phyloP scores from a whole-genome alignment of 768 basidiomycete species.

The Lactarius quietus region DNA sequence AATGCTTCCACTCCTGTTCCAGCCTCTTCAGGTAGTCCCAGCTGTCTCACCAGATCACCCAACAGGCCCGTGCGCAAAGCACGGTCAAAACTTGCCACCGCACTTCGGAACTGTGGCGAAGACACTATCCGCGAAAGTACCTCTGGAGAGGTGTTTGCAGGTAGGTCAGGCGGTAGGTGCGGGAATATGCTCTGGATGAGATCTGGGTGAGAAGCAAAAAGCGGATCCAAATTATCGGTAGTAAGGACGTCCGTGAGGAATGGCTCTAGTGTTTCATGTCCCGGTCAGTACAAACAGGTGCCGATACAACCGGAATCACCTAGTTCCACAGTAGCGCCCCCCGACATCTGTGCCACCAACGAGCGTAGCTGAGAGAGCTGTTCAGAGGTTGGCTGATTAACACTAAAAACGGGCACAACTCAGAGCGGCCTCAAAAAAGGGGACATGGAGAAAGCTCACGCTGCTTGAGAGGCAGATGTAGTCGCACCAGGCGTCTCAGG shows the following conservation, averaged over 20 bases:
- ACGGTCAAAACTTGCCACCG: slow-evolving; percentile 77
- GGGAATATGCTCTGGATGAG: slow-evolving; percentile 71
- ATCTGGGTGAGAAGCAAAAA: slow-evolving; percentile 67
- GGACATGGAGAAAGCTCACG: slow-evolving; percentile 10
- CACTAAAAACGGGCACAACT: slow-evolving; percentile 14
- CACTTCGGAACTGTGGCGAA: slow-evolving; percentile 79
- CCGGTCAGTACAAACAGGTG: slow-evolving; percentile 10
- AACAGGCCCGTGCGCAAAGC: slow-evolving; percentile 80
- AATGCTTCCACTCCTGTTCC: slow-evolving; percentile 76
- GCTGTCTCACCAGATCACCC: slow-evolving; percentile 65
- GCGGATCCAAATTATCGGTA: slow-evolving; percentile 62
- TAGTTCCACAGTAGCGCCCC: slow-evolving; percentile 34
- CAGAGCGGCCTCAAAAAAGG: background rate
- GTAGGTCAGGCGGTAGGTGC: slow-evolving; percentile 76
- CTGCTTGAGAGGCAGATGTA: slow-evolving; percentile 37
- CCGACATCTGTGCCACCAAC: slow-evolving; percentile 43
- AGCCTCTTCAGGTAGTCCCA: slow-evolving; percentile 84
- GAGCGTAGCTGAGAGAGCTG: slow-evolving; percentile 61
- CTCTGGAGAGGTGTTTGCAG: slow-evolving; percentile 62
- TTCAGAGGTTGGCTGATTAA: slow-evolving; percentile 46
- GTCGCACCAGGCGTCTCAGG: slow-evolving; percentile 41
- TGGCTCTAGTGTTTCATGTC: slow-evolving; percentile 42
- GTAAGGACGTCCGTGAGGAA: slow-evolving; percentile 75
- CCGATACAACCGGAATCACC: slow-evolving; percentile 31
- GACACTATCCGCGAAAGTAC: slow-evolving; percentile 71